Evolutionary conservation across 495 filamentous ascomycete genomes (phyloP).

Genomic region (Filosporella fistucella): DNA sequence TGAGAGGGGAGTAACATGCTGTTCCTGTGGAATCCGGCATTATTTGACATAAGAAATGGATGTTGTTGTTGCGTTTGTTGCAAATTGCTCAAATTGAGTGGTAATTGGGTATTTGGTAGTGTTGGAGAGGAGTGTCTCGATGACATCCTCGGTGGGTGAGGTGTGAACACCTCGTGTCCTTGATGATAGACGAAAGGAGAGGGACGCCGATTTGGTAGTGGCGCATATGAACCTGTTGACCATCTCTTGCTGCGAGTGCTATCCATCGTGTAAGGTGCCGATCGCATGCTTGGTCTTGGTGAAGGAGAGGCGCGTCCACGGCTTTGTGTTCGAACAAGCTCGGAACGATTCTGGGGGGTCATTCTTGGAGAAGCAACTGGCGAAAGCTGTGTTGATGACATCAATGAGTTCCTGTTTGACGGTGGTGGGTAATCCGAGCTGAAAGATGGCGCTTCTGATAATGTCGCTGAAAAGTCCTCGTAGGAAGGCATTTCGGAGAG

Average conservation of each 20-base stretch:
- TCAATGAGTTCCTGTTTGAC: conserved; percentile 52
- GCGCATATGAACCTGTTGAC: conserved; percentile 62
- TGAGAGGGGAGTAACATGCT: conserved; percentile 27
- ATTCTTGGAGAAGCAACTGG: conserved; percentile 56
- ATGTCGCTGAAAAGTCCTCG: conserved; percentile 52
- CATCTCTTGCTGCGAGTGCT: conserved; percentile 60
- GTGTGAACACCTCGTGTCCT: conserved; percentile 43
- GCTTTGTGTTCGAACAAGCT: conserved; percentile 53
- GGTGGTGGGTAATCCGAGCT: conserved; percentile 51
- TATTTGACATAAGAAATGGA: conserved; percentile 44
- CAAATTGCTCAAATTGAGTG: conserved; percentile 46
- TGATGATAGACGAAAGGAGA: conserved; percentile 50
- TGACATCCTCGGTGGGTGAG: conserved; percentile 32
- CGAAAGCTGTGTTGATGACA: conserved; percentile 54
- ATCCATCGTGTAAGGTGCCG: conserved; percentile 60
- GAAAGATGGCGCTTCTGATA: conserved; percentile 52
- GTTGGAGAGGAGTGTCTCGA: conserved; percentile 53
- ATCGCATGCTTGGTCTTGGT: conserved; percentile 56
- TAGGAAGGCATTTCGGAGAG: conserved; percentile 54
- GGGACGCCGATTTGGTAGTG: conserved; percentile 39
- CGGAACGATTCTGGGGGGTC: conserved; percentile 49
- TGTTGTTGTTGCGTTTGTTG: conserved; percentile 49
- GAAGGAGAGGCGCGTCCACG: conserved; percentile 61
- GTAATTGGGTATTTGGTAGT: conserved; percentile 44
- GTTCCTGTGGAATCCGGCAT: conserved; percentile 41